These are phyloP conservation scores for Podaxis carcinomalis DNA, from an alignment of 768 basidiomycete species.

Conservation along the genomic window DNA sequence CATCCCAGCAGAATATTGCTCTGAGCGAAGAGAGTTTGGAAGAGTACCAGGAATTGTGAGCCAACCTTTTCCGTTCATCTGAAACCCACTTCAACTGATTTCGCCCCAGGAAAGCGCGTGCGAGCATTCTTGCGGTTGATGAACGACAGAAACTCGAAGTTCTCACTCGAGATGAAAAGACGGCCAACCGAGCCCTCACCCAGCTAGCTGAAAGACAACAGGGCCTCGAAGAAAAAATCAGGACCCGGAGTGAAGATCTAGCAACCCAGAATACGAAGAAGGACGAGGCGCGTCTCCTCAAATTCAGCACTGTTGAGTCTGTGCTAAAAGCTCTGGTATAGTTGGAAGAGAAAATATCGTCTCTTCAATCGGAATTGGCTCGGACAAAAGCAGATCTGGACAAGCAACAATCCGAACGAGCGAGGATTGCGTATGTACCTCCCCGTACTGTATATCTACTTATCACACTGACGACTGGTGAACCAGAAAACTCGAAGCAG, in stretches of 20 bases:
- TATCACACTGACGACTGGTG: background rate
- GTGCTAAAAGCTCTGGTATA: slow-evolving; percentile 16
- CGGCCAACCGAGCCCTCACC: slow-evolving; percentile 53
- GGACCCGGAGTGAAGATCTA: slow-evolving; percentile 53
- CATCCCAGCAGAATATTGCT: slow-evolving; percentile 70
- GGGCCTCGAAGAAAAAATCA: slow-evolving; percentile 54
- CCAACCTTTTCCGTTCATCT: background rate
- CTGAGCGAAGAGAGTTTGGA: slow-evolving; percentile 81
- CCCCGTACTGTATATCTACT: background rate
- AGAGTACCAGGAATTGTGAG: slow-evolving; percentile 82
- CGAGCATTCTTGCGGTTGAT: slow-evolving; percentile 75
- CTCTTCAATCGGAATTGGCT: slow-evolving; percentile 57
- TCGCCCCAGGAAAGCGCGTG: slow-evolving; percentile 63
- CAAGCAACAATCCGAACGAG: slow-evolving; percentile 80
- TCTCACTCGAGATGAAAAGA: slow-evolving; percentile 80
- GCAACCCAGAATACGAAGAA: slow-evolving; percentile 44
- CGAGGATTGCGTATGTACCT: slow-evolving; percentile 63
- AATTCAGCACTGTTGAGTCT: background rate
- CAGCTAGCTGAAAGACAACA: slow-evolving; percentile 70
- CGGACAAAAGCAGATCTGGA: slow-evolving; percentile 74
- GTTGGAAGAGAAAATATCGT: slow-evolving; percentile 59
- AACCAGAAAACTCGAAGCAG: slow-evolving; percentile 79
- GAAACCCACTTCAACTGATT: background rate
- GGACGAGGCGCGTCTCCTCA: slow-evolving; percentile 43
- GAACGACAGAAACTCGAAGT: slow-evolving; percentile 86